Percentiles rank a stretch among this genome's conserved stretches.
These are phyloP conservation scores for Aphanomyces stellatus DNA, from an alignment of 352 stramenopile genomes.

Conservation along the genomic window DNA sequence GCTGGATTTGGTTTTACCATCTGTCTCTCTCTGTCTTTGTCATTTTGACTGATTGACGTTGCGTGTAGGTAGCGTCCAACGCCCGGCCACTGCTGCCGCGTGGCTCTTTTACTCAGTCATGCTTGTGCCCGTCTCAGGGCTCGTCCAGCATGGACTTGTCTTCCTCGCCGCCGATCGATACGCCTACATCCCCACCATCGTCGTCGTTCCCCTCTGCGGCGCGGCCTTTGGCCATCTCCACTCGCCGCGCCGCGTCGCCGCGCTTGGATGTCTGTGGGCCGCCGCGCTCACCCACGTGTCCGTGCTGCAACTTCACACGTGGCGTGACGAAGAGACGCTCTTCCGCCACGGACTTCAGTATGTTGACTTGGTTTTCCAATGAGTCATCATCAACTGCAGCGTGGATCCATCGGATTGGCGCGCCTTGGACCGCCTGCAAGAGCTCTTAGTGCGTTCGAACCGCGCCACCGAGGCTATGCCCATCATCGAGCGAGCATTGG, in stretches of 20 bases:
- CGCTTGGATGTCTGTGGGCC: constrained; percentile 17
- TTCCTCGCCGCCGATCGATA: constrained; percentile 47
- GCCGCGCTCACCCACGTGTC: constrained; percentile 23
- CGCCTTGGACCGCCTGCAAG: constrained; percentile 25
- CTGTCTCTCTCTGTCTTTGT: not conserved
- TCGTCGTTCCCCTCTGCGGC: constrained; percentile 28
- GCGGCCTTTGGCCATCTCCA: not conserved
- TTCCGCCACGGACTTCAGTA: constrained; percentile 30
- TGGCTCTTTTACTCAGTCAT: constrained; percentile 35
- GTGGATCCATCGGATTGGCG: constrained; percentile 49
- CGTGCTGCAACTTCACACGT: constrained; percentile 24
- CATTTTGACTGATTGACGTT: not conserved
- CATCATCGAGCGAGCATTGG: not conserved
- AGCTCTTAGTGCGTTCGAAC: not conserved
- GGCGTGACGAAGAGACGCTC: constrained; percentile 32
- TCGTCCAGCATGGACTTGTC: constrained; percentile 69
- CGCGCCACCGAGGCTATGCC: not conserved
- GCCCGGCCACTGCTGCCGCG: not conserved
- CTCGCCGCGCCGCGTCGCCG: not conserved
- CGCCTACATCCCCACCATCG: constrained; percentile 44
- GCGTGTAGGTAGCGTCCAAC: too few species aligned
- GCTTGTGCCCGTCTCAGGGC: constrained; percentile 43
- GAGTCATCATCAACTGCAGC: constrained; percentile 24
- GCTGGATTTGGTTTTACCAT: not conserved
- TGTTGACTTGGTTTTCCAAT: not conserved